Conservation (phyloP, 2,329 filamentous ascomycete species). For the Septoria petroselini region DNA sequence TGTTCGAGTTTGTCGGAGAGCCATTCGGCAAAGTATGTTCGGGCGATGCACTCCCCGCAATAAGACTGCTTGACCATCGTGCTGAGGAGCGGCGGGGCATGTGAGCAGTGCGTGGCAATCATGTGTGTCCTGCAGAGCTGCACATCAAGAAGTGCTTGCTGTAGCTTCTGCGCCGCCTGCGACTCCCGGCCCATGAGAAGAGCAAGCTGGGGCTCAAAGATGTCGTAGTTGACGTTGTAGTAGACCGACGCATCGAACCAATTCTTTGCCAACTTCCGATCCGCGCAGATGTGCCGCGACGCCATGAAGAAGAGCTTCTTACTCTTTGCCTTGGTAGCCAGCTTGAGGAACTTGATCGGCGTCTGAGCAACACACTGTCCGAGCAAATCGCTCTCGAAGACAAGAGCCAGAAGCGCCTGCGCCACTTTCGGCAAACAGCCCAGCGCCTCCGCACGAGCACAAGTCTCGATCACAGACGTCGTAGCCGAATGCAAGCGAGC, state of each 20-base stretch:
- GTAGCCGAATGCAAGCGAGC: neutral
- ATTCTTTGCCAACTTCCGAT: neutral
- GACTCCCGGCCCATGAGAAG: neutral
- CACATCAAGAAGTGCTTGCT: neutral
- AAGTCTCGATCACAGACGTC: constrained; percentile 2
- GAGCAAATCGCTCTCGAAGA: neutral
- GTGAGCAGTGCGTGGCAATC: neutral
- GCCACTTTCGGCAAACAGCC: neutral
- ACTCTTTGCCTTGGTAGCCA: neutral
- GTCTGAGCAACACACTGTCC: constrained; percentile 2
- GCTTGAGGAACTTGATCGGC: constrained; percentile 3
- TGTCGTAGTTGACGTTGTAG: neutral
- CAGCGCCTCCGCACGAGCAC: constrained; percentile 1
- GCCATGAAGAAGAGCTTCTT: constrained; percentile 3
- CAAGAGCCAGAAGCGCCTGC: neutral
- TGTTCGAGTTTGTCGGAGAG: neutral
- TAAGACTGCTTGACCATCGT: neutral
- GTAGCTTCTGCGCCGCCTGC: neutral
- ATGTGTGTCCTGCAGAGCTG: constrained; percentile 7
- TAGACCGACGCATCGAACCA: neutral
- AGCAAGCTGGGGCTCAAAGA: neutral
- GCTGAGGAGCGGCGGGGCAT: neutral
- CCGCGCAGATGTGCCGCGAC: neutral
- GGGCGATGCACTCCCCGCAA: constrained; percentile 1
- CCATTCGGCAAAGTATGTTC: constrained; percentile 4